Percentiles rank a stretch among this genome's conserved stretches.
phyloP scores from a whole-genome alignment of 306 rosid species.

The Lathyrus tuberosus region DNA sequence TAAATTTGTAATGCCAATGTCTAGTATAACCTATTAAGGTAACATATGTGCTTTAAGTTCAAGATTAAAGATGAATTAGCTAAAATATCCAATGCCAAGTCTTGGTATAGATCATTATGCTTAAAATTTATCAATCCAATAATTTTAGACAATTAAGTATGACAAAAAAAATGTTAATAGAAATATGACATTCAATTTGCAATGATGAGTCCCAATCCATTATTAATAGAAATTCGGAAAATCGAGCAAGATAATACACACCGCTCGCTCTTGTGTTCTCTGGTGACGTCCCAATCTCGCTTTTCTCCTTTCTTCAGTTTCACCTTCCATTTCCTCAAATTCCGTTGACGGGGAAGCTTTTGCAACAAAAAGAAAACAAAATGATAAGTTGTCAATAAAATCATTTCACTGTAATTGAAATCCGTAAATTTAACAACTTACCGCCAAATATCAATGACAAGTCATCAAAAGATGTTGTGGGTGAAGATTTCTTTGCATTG shows the following conservation, averaged over 20 bases:
- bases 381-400: slow-evolving; percentile 5
- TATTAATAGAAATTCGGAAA: slow-evolving; percentile 24
- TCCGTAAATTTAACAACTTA: slow-evolving; percentile 41
- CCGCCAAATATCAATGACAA: slow-evolving; percentile 73
- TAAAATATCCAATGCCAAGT: slow-evolving; percentile 28
- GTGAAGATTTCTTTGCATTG: slow-evolving; percentile 59
- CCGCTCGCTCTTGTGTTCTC: slow-evolving; percentile 72
- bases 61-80: slow-evolving; percentile 18
- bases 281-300: slow-evolving; percentile 76
- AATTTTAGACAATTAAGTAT: slow-evolving; percentile 13
- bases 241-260: slow-evolving; percentile 46
- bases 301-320: slow-evolving; percentile 84
- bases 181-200: slow-evolving; percentile 10
- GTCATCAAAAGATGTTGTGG: slow-evolving; percentile 59
- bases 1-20: slow-evolving; percentile 24
- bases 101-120: slow-evolving; percentile 18
- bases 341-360: slow-evolving; percentile 59
- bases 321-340: slow-evolving; percentile 83
- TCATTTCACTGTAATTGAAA: slow-evolving; percentile 24
- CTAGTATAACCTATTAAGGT: slow-evolving; percentile 29
- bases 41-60: background rate
- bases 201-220: slow-evolving; percentile 14
- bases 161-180: slow-evolving; percentile 12
- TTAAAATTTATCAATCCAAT: slow-evolving; percentile 4
- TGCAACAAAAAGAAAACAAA: slow-evolving; percentile 33